These are phyloP conservation scores for Pilasporangium apinafurcum DNA, from an alignment of 352 stramenopile genomes.

Conservation along the genomic window DNA sequence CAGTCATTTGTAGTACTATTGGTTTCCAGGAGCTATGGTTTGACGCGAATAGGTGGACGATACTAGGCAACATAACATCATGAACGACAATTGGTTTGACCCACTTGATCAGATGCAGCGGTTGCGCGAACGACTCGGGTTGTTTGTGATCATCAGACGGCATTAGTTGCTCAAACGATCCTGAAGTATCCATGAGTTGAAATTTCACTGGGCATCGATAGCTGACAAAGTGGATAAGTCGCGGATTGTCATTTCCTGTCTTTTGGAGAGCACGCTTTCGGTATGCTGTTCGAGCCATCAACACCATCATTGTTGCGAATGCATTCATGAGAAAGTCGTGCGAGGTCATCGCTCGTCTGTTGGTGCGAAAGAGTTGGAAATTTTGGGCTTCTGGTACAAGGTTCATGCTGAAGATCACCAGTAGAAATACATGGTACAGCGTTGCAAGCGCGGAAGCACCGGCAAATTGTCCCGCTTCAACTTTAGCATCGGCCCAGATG, in stretches of 20 bases:
- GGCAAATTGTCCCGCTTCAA: constrained; percentile 1
- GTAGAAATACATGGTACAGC: background rate
- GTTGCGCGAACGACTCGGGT: too few relatives aligned
- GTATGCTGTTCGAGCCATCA: constrained; percentile 20
- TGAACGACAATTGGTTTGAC: too few relatives aligned
- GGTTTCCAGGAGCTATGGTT: too few relatives aligned
- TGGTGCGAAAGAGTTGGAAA: constrained; percentile 2
- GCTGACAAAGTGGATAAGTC: constrained; percentile 17
- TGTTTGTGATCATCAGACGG: too few relatives aligned
- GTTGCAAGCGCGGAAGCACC: background rate
- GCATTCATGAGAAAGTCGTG: constrained; percentile 16
- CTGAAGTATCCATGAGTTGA: too few relatives aligned
- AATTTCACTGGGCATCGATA: constrained; percentile 19
- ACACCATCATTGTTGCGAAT: constrained; percentile 16
- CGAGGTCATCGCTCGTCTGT: background rate
- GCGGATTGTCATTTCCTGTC: constrained; percentile 8
- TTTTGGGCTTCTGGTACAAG: background rate
- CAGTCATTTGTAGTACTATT: too few relatives aligned
- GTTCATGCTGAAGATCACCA: constrained; percentile 1
- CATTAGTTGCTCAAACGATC: too few relatives aligned
- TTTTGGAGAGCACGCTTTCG: constrained; percentile 9
- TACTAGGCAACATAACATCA: too few relatives aligned
- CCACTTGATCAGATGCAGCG: too few relatives aligned
- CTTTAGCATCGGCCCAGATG: constrained; percentile 21
- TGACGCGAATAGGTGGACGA: too few relatives aligned